Conservation (phyloP, 129 eudicot species). For the Chrysanthemum seticuspe region DNA sequence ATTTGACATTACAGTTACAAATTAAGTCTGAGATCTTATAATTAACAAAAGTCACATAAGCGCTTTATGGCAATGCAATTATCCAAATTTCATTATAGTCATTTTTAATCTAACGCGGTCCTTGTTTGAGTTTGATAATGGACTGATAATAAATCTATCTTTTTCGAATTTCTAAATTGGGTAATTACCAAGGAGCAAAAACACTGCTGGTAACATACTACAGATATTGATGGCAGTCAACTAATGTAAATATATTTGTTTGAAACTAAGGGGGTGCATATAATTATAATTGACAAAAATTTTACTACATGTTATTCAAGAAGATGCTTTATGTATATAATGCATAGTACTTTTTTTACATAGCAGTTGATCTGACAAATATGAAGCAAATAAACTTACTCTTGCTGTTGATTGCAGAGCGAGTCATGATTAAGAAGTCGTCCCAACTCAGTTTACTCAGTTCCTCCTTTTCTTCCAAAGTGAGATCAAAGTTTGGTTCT, state of each 20-base stretch:
- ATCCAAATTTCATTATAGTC: not conserved
- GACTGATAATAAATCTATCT: not conserved
- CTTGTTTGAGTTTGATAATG: not conserved
- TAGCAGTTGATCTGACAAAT: not conserved
- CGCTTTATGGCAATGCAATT: no score
- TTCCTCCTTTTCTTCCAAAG: slow-evolving; percentile 71
- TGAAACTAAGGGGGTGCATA: not conserved
- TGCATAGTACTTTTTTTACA: no score
- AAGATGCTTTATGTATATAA: no score
- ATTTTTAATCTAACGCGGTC: not conserved
- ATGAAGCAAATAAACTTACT: slow-evolving; percentile 39
- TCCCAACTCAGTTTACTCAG: slow-evolving; percentile 85
- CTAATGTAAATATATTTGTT: not conserved
- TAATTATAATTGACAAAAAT: no score
- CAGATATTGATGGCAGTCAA: not conserved
- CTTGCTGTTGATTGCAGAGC: slow-evolving; percentile 71
- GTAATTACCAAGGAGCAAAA: no score
- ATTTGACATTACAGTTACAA: not conserved
- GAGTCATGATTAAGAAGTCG: slow-evolving; percentile 72
- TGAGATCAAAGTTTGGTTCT: slow-evolving; percentile 86
- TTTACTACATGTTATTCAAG: no score
- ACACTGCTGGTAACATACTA: not conserved
- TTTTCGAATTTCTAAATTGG: no score
- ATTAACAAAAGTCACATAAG: not conserved
- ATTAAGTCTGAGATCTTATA: not conserved